These are phyloP conservation scores for Fusarium nygamai DNA, from an alignment of 2,329 filamentous ascomycete genomes.

Conservation along the genomic window DNA sequence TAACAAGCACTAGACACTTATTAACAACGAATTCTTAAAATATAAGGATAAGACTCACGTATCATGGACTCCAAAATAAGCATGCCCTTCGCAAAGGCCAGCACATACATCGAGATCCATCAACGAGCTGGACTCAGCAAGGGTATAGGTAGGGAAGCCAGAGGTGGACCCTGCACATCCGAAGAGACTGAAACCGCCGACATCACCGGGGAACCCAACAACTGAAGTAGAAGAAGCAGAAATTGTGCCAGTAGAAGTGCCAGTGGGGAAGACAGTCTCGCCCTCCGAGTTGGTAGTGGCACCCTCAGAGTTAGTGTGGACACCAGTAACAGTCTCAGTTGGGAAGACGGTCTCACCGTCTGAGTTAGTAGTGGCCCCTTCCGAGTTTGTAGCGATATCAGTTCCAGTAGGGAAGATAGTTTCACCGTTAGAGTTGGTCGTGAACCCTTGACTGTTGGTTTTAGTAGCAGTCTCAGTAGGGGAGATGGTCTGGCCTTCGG, in stretches of 20 bases:
- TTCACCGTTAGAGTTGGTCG: neutral
- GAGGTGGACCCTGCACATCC: constrained; percentile 41
- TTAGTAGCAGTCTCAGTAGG: constrained; percentile 43
- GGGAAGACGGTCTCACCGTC: neutral
- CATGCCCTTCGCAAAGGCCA: constrained; percentile 32
- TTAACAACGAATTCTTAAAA: accelerated
- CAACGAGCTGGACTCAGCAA: constrained; percentile 1
- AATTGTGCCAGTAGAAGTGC: neutral
- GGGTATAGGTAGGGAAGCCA: constrained; percentile 37
- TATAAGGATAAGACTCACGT: constrained; percentile 28
- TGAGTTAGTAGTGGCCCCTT: neutral
- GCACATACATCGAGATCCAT: constrained; percentile 43
- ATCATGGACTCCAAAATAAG: constrained; percentile 42
- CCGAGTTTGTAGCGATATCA: neutral
- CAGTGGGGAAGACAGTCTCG: neutral
- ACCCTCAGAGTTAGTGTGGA: neutral
- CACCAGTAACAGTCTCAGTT: neutral
- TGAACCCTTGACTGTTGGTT: neutral
- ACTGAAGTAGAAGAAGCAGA: constrained; percentile 21
- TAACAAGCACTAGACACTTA: constrained; percentile 24
- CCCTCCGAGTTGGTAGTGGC: neutral
- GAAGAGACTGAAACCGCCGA: constrained; percentile 35
- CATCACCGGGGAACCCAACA: constrained; percentile 22
- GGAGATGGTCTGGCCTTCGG: neutral
- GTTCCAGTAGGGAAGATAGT: neutral